A percentile compares a stretch with the other conserved stretches of the same genome.
phyloP scores from a whole-genome alignment of 805 yeast species.

The Jamesozyma piceae region DNA sequence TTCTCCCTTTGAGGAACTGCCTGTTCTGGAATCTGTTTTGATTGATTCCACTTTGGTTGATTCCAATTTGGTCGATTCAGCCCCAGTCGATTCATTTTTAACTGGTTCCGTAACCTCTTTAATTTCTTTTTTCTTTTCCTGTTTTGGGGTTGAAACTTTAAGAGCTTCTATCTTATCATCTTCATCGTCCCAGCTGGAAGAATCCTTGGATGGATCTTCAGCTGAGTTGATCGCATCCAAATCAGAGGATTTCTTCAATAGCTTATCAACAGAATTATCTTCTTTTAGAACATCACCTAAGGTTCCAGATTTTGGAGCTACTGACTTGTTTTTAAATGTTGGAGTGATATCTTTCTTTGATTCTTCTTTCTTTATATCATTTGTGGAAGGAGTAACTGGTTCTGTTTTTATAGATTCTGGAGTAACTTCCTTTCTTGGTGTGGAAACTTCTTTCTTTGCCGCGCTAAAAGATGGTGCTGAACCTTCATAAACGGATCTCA shows the following conservation, averaged over 20 bases:
- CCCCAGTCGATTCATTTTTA: constrained; percentile 8
- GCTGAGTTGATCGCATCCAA: constrained; percentile 26
- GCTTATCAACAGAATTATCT: constrained; percentile 23
- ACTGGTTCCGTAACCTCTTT: constrained; percentile 18
- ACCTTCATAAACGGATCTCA: constrained; percentile 78
- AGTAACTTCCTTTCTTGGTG: constrained; percentile 5
- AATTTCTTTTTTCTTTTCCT: constrained; percentile 8
- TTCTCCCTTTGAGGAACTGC: constrained; percentile 8
- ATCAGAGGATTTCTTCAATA: constrained; percentile 23
- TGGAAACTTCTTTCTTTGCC: constrained; percentile 13
- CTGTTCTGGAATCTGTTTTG: constrained; percentile 7
- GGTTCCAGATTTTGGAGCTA: constrained; percentile 7
- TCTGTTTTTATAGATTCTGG: background rate
- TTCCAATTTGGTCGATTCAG: constrained; percentile 1
- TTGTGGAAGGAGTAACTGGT: background rate
- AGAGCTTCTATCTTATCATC: constrained; percentile 14
- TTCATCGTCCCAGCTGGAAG: constrained; percentile 29
- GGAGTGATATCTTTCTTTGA: constrained; percentile 11
- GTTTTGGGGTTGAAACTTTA: constrained; percentile 1
- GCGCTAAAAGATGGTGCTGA: constrained; percentile 41
- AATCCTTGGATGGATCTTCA: constrained; percentile 29
- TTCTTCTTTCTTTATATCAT: constrained; percentile 3
- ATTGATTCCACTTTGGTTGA: constrained; percentile 7
- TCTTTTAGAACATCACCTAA: constrained; percentile 18
- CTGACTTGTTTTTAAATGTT: constrained; percentile 6